phyloP scores from a whole-genome alignment of 257 asterid species.

The Solanum habrochaites region DNA sequence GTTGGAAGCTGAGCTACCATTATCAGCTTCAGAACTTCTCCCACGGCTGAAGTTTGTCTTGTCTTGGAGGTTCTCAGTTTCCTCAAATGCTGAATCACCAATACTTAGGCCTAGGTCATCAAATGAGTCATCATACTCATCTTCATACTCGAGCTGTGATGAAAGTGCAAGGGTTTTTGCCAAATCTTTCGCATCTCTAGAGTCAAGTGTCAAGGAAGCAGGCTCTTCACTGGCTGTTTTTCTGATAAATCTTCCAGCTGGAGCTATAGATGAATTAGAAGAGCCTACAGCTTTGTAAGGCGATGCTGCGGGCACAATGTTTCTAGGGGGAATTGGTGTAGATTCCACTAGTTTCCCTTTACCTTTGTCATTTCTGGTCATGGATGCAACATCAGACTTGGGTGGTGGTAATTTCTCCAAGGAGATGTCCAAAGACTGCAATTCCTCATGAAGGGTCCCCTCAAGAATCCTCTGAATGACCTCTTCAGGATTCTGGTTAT shows the following conservation, averaged over 20 bases:
- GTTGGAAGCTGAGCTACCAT: conserved; percentile 25
- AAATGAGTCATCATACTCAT: conserved; percentile 93
- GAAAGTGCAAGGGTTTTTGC: conserved; percentile 64
- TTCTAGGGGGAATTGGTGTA: conserved; percentile 7
- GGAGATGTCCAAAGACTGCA: conserved; percentile 50
- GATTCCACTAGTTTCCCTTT: conserved; percentile 62
- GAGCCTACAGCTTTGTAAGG: conserved; percentile 23
- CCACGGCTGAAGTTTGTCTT: conserved; percentile 16
- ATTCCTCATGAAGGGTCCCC: conserved; percentile 79
- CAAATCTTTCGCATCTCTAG: conserved; percentile 29
- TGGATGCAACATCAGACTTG: conserved; percentile 23
- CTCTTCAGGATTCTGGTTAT: conserved; percentile 78
- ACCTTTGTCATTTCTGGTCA: conserved; percentile 45
- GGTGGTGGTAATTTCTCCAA: conserved; percentile 45
- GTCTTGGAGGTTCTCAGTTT: conserved; percentile 31
- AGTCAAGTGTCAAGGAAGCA: conserved; percentile 34
- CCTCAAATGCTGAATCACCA: conserved; percentile 65
- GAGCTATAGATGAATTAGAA: conserved; percentile 38
- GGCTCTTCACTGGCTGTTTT: conserved; percentile 34
- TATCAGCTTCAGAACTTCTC: conserved; percentile 16
- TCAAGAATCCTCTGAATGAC: conserved; percentile 94
- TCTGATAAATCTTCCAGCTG: conserved; percentile 70
- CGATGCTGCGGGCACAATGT: conserved; percentile 5
- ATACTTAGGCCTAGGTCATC: conserved; percentile 87
- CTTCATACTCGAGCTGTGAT: conserved; percentile 85